Evolutionary conservation across 1,284 basidiomycete genomes (phyloP).

Genomic region (Sanghuangporus weigelae): DNA sequence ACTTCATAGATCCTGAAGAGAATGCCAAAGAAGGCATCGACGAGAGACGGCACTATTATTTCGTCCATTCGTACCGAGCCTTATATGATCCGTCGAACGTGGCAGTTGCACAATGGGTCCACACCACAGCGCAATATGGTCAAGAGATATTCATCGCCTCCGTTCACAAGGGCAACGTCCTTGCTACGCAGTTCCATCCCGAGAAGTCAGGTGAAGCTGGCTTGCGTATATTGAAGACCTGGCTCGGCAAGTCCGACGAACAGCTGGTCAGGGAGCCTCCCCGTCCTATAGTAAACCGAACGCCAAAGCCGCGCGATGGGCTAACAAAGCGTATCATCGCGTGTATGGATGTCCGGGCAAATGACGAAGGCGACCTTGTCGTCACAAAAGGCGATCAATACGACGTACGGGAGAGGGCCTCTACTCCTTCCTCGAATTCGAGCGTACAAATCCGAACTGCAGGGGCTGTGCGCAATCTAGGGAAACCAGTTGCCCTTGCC

Average conservation of each 20-base stretch:
- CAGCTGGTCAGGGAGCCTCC: slow-evolving; percentile 22
- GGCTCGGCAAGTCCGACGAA: slow-evolving; percentile 64
- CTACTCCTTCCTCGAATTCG: slow-evolving; percentile 20
- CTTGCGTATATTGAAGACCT: slow-evolving; percentile 74
- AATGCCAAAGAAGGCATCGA: slow-evolving; percentile 40
- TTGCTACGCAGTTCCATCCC: slow-evolving; percentile 96
- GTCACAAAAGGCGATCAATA: slow-evolving; percentile 99
- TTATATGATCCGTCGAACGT: slow-evolving; percentile 59
- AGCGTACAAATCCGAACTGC: slow-evolving; percentile 38
- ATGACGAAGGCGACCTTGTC: slow-evolving; percentile 95
- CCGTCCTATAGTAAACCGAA: slow-evolving; percentile 31
- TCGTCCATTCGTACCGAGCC: slow-evolving; percentile 94
- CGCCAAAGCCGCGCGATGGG: slow-evolving; percentile 46
- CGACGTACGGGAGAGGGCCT: slow-evolving; percentile 86
- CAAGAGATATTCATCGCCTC: slow-evolving; percentile 88
- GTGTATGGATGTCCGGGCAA: slow-evolving; percentile 96
- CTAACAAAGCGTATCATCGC: slow-evolving; percentile 95
- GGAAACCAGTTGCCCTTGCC: slow-evolving; percentile 94
- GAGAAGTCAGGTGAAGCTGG: slow-evolving; percentile 97
- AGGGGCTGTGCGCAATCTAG: slow-evolving; percentile 92
- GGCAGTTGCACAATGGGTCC: slow-evolving; percentile 66
- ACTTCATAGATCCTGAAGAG: slow-evolving; percentile 45
- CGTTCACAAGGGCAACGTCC: slow-evolving; percentile 83
- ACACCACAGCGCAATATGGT: slow-evolving; percentile 91
- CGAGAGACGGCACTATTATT: slow-evolving; percentile 77